A percentile compares a stretch with the other conserved stretches of the same genome.
Evolutionary conservation across 164 flowering plant species (phyloP).

Genomic region (Dillenia turbinata): DNA sequence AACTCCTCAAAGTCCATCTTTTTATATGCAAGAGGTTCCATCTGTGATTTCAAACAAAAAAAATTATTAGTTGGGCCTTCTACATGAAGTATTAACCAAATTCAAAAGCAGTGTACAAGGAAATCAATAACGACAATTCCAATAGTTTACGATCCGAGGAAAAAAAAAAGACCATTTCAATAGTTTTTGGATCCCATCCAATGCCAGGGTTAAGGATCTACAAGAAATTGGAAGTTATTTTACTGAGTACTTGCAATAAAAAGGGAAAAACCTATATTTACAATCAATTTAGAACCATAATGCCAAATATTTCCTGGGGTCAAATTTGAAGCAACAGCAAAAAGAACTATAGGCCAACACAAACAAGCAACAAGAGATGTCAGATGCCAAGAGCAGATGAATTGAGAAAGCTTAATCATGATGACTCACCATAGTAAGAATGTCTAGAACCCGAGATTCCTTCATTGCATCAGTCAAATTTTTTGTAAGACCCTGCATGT

Average conservation of each 20-base stretch:
- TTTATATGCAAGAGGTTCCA: conserved; percentile 67
- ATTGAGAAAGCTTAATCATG: background rate
- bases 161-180: background rate
- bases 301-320: no score
- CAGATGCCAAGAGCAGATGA: no score
- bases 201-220: background rate
- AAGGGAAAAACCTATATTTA: no score
- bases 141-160: background rate
- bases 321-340: background rate
- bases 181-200: background rate
- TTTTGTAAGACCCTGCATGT: conserved; percentile 64
- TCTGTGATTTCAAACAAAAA: conserved; percentile 27
- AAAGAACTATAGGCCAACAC: background rate
- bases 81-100: no score
- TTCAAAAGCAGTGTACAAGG: no score
- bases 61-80: background rate
- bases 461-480: conserved; percentile 89
- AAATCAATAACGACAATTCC: no score
- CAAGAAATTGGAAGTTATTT: background rate
- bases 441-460: conserved; percentile 75
- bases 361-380: no score
- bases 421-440: conserved; percentile 50
- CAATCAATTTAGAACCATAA: no score
- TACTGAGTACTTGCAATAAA: background rate
- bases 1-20: conserved; percentile 86